Conservation (phyloP, 371 early-diverging fungal genomes). For the Thermomucor indicae-seudaticae region DNA sequence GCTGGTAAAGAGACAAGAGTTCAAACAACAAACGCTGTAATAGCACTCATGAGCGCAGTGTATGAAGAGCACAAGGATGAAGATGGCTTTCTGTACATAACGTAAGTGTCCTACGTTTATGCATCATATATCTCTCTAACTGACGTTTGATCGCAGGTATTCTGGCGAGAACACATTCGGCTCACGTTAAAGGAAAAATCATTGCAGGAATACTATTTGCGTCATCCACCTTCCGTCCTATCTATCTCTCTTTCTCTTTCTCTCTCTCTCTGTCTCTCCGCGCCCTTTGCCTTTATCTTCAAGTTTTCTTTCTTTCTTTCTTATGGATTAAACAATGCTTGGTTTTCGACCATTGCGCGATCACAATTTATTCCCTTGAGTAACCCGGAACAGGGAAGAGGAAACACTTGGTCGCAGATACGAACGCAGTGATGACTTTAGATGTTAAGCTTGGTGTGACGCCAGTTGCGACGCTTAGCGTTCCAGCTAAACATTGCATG, state of each 20-base stretch:
- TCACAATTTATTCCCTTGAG: not conserved
- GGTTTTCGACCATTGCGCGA: not conserved
- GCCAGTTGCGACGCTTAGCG: slow-evolving; percentile 97
- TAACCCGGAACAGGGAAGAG: no score
- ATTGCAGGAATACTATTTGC: not conserved
- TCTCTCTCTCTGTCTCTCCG: slow-evolving; percentile 3
- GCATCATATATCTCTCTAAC: not conserved
- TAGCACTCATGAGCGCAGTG: slow-evolving; percentile 80
- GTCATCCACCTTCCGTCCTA: not conserved
- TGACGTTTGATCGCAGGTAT: slow-evolving; percentile 36
- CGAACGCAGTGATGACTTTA: slow-evolving; percentile 34
- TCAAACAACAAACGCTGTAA: not conserved
- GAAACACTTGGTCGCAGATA: not conserved
- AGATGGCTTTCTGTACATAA: slow-evolving; percentile 94
- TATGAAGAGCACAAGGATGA: slow-evolving; percentile 95
- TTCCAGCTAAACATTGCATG: slow-evolving; percentile 73
- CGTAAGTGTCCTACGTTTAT: slow-evolving; percentile 28
- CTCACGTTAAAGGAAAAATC: not conserved
- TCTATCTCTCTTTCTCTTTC: not conserved
- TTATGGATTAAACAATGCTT: not conserved
- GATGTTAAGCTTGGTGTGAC: slow-evolving; percentile 93
- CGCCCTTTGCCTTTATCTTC: slow-evolving; percentile 1
- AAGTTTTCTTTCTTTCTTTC: not conserved
- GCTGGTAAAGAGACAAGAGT: not conserved
- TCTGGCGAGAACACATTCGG: slow-evolving; percentile 89